Base-by-base conservation (phyloP, 305 asterid species). In the Solanum hybrid region DNA sequence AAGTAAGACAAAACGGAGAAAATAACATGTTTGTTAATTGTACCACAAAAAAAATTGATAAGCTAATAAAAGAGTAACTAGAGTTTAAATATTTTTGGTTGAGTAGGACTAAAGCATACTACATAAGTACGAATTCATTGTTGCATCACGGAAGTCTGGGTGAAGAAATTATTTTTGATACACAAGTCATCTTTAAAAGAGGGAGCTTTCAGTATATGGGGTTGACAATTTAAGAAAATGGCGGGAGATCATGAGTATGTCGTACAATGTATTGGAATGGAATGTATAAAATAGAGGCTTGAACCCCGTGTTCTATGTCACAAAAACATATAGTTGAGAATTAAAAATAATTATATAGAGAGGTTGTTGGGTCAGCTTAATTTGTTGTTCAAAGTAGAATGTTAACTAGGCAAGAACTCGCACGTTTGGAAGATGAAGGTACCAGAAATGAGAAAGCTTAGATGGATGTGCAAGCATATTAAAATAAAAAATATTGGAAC, bases 61-160 rank as follows among this genome's bases (percentile, higher is more conserved):
- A 72, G 17, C 33, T 65, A 36, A 22, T 65, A 65, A 65, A 8
- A 65, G 6, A 22, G 26, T 7, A 65, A 65, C 73, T 22, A 65
- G 1, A 22, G 12, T 65, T 22, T 0, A 65, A 22, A 22, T 20
- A 61, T 7, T 61, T 20, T 61, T 7, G 73, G 2, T 61, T 61
- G 73, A 8, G 3, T 8, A 61, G 26, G 26, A 20, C 27, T 61
- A 61, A 61, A 61, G 24, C 12, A 61, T 61, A 61, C 26, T 20
- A 22, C 12, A 61, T 65, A 7, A 22, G 73, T 22, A 22, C 4
- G 5, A 65, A 0, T 65, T 65, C 4, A 65, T 8, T 65, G 73
- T 65, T 0, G 10, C 5, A 8, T 8, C 2, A 7, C 10, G 0
- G 0, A 0, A 61, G 26, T 11, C 0, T 20, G 10, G 26, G 10